A percentile compares a stretch with the other conserved stretches of the same genome.
Evolutionary conservation across 208 protist species (phyloP).

Genomic region (Leishmania tropica): DNA sequence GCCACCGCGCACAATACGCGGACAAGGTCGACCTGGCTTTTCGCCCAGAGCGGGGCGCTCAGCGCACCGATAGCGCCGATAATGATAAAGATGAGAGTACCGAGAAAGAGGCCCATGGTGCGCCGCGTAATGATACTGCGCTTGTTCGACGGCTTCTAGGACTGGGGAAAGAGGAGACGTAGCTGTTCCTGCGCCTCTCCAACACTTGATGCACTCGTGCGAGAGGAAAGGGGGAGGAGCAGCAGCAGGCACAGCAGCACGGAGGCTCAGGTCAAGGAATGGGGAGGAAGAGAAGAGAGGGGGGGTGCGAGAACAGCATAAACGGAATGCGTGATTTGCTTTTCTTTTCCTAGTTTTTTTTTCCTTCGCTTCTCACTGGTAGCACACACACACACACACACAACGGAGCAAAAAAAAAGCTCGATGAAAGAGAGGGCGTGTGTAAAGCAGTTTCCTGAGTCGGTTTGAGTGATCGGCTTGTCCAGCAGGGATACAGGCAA

Average conservation of each 20-base stretch:
- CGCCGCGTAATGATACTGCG: background rate
- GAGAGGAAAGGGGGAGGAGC: background rate
- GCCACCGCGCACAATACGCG: slow-evolving; percentile 67
- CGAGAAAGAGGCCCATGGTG: slow-evolving; percentile 73
- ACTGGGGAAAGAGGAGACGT: background rate
- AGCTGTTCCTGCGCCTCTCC: background rate
- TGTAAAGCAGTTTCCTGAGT: background rate
- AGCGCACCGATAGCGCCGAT: slow-evolving; percentile 57
- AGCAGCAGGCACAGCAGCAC: background rate
- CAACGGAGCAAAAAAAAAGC: background rate
- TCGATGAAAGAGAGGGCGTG: background rate
- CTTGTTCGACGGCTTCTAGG: background rate
- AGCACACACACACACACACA: background rate
- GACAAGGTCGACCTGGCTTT: slow-evolving; percentile 83
- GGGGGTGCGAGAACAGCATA: too few species aligned
- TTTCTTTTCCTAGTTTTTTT: background rate
- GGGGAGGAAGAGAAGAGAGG: background rate
- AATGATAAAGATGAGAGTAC: slow-evolving; percentile 73
- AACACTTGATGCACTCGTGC: background rate
- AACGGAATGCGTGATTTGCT: background rate
- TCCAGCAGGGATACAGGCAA: background rate
- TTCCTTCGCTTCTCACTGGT: background rate
- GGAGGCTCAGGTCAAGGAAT: background rate
- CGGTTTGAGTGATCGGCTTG: background rate
- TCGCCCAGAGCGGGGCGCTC: slow-evolving; percentile 77